A percentile compares a stretch with the other conserved stretches of the same genome.
Evolutionary conservation across 371 early-diverging fungal species (phyloP).

Genomic region (Mucor circinelloides): DNA sequence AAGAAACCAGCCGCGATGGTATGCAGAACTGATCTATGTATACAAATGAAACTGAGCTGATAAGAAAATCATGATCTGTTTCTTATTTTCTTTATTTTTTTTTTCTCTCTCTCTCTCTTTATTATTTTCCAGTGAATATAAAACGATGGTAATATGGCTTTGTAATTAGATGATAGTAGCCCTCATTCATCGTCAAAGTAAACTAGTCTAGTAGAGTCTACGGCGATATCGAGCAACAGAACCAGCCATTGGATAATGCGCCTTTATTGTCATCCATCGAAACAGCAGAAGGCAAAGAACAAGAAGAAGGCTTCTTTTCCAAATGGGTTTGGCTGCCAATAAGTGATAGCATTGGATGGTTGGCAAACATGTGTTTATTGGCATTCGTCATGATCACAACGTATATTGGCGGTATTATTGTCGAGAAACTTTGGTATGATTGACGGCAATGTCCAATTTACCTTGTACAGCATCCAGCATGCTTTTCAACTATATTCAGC

Average conservation of each 20-base stretch:
- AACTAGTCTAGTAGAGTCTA: background rate
- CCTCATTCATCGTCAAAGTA: background rate
- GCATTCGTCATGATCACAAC: background rate
- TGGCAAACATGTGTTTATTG: background rate
- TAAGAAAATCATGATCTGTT: background rate
- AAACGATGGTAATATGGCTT: background rate
- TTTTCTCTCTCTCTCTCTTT: background rate
- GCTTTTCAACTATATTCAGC: slow-evolving; percentile 7
- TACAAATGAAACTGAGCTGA: background rate
- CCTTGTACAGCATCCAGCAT: slow-evolving; percentile 19
- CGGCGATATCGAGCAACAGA: background rate
- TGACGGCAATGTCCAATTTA: background rate
- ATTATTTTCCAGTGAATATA: background rate
- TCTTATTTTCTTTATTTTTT: background rate
- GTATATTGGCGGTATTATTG: background rate
- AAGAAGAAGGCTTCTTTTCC: background rate
- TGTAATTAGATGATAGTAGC: too few relatives aligned
- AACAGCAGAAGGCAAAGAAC: background rate
- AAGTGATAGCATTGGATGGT: background rate
- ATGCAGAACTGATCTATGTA: background rate
- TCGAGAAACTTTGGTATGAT: background rate
- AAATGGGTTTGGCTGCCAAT: background rate
- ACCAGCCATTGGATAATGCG: background rate
- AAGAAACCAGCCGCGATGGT: background rate
- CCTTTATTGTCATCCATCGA: background rate